These are phyloP conservation scores for Phytopythium chamaehyphon DNA, from an alignment of 352 stramenopile genomes.

Conservation along the genomic window DNA sequence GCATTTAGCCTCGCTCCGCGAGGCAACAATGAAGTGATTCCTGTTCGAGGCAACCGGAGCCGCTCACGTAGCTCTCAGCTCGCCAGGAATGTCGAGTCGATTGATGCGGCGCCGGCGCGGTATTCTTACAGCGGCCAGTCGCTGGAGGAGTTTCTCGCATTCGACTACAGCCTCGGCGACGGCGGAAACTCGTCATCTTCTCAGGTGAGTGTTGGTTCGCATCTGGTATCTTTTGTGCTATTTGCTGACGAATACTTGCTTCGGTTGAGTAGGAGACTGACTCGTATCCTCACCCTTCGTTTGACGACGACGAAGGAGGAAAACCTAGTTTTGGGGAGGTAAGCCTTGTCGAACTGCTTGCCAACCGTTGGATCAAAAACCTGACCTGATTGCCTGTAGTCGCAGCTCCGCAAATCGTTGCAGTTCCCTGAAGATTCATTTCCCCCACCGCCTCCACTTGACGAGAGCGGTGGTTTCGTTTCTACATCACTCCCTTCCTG, in stretches of 20 bases:
- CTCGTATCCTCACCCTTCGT: slow-evolving; percentile 26
- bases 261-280: slow-evolving; percentile 33
- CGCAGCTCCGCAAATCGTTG: slow-evolving; percentile 23
- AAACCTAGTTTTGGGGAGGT: slow-evolving; percentile 35
- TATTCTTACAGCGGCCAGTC: slow-evolving; percentile 66
- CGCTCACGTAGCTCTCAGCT: slow-evolving; percentile 50
- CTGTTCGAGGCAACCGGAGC: slow-evolving; percentile 44
- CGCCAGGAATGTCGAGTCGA: slow-evolving; percentile 23
- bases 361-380: too few species aligned
- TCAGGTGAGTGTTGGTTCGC: too few species aligned
- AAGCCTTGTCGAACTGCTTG: neutral
- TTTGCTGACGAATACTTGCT: too few species aligned
- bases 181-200: slow-evolving; percentile 47
- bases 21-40: slow-evolving; percentile 23
- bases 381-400: neutral
- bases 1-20: slow-evolving; percentile 17
- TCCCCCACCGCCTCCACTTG: slow-evolving; percentile 59
- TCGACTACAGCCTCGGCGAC: slow-evolving; percentile 23
- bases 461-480: slow-evolving; percentile 63
- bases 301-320: slow-evolving; percentile 27
- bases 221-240: too few species aligned
- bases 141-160: slow-evolving; percentile 50
- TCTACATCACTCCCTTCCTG: slow-evolving; percentile 67
- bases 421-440: slow-evolving; percentile 74
- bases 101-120: slow-evolving; percentile 37